These are phyloP conservation scores for Cucurbita ficifolia DNA, from an alignment of 306 rosid genomes.

Conservation along the genomic window DNA sequence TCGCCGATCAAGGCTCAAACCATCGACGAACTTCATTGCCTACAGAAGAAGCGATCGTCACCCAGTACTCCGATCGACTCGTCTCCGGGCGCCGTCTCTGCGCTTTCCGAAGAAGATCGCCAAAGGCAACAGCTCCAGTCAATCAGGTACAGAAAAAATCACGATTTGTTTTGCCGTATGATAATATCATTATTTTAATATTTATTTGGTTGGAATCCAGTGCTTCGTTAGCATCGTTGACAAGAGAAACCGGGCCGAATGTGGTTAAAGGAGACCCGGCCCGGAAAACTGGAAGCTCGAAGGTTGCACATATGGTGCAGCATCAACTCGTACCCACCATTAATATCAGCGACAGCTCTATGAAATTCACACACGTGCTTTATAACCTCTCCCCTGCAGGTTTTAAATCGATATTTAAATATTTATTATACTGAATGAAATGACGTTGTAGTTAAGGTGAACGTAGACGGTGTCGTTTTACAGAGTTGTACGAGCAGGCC, in stretches of 20 bases:
- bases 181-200: too few relatives aligned
- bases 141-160: slow-evolving; percentile 31
- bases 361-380: slow-evolving; percentile 84
- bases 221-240: slow-evolving; percentile 73
- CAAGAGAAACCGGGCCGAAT: slow-evolving; percentile 73
- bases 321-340: slow-evolving; percentile 38
- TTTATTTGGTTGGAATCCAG: slow-evolving; percentile 13
- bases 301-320: slow-evolving; percentile 29
- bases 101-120: slow-evolving; percentile 45
- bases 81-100: slow-evolving; percentile 15
- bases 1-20: slow-evolving; percentile 69
- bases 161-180: too few relatives aligned
- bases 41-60: slow-evolving; percentile 65
- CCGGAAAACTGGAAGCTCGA: slow-evolving; percentile 11
- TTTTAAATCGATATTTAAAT: background rate
- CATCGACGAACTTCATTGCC: slow-evolving; percentile 72
- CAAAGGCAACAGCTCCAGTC: slow-evolving; percentile 63
- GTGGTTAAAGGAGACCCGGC: slow-evolving; percentile 87
- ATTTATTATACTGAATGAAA: background rate
- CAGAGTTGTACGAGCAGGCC: slow-evolving; percentile 80
- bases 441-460: background rate
- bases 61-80: slow-evolving; percentile 49
- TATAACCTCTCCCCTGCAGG: slow-evolving; percentile 90
- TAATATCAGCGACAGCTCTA: slow-evolving; percentile 58
- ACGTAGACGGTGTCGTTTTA: background rate